Evolutionary conservation across 495 filamentous ascomycete genomes (phyloP), one percentile per base, ranked within the genome.

Genomic region (Clohesyomyces aquaticus): DNA sequence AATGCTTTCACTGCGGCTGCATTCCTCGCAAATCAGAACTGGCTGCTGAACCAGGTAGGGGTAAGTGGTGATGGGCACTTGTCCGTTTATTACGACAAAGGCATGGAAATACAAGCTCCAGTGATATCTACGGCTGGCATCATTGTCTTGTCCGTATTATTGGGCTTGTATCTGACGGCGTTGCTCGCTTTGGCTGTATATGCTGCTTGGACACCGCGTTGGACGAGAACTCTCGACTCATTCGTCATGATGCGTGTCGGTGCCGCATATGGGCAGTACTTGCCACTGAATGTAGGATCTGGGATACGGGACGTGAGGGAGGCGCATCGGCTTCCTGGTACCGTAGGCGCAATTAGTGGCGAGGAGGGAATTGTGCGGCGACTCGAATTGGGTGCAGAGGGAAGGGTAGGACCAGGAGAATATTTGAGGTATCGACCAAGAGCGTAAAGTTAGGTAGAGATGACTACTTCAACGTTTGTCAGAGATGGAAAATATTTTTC

Each of bases 221-320:
- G 74, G 73, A 76, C 73, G 1, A 10, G 42, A 3, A 61, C 56
- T 8, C 63, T 76, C 0, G 71, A 76, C 52, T 18, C 64, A 19
- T 66, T 71, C n/a, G 68, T 65, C 1, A 76, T 75, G 73, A 54
- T 75, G 55, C 62, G 69, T 11, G 42, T 72, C 28, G 71, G 70
- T 4, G 73, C 73, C 23, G 66, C 66, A 8, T 28, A 54, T 3
- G 69, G 66, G 0, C 41, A 67, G 16, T 29, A 63, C 4, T 66
- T 71, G 21, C 70, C 69, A 28, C 35, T 73, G n/a, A 47, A 47
- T n/a, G 21, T 47, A 47, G 45, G 45, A 18, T 47, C 45, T 32
- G 53, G 68, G 4, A 55, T 69, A 38, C 28, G 48, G 4, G 38
- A 57, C 38, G 38, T 57, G 28, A 21, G 16, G 12, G 54, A 42